These are phyloP conservation scores for Lipomyces orientalis DNA, from an alignment of 805 yeast species.

Conservation along the genomic window DNA sequence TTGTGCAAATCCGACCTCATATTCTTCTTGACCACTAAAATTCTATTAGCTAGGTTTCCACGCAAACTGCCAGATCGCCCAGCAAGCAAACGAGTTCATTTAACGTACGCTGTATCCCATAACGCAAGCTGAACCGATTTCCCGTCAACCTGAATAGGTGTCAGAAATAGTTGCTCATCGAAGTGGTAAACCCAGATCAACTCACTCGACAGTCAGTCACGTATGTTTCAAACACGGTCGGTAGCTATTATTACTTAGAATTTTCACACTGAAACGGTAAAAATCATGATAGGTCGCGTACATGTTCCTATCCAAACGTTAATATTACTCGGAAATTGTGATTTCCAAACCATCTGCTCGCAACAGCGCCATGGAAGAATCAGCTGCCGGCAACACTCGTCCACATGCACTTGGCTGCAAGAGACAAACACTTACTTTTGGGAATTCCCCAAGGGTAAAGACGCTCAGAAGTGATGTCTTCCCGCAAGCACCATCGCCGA, in stretches of 20 bases:
- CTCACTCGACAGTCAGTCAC: constrained; percentile 84
- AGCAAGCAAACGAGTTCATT: background rate
- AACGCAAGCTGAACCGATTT: constrained; percentile 84
- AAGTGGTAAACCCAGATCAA: background rate
- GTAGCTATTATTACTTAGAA: constrained; percentile 60
- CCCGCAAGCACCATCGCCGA: constrained; percentile 88
- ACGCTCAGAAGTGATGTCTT: constrained; percentile 93
- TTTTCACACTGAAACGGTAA: background rate
- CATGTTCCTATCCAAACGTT: constrained; percentile 36
- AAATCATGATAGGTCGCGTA: constrained; percentile 11
- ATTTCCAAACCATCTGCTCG: background rate
- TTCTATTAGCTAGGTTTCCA: background rate
- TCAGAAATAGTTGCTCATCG: background rate
- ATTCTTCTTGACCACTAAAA: constrained; percentile 83
- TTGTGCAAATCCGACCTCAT: constrained; percentile 55
- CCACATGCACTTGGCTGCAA: background rate
- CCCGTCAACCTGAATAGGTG: constrained; percentile 63
- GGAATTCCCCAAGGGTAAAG: constrained; percentile 90
- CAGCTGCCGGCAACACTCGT: background rate
- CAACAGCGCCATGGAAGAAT: background rate
- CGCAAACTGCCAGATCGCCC: background rate
- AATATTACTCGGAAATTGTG: background rate
- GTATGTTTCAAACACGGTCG: constrained; percentile 93
- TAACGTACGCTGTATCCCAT: constrained; percentile 83
- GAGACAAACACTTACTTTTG: constrained; percentile 62